Evolutionary conservation across 345 rosid genomes (phyloP), one percentile per base, ranked within the genome.

Genomic region (Eucalyptus virginea): DNA sequence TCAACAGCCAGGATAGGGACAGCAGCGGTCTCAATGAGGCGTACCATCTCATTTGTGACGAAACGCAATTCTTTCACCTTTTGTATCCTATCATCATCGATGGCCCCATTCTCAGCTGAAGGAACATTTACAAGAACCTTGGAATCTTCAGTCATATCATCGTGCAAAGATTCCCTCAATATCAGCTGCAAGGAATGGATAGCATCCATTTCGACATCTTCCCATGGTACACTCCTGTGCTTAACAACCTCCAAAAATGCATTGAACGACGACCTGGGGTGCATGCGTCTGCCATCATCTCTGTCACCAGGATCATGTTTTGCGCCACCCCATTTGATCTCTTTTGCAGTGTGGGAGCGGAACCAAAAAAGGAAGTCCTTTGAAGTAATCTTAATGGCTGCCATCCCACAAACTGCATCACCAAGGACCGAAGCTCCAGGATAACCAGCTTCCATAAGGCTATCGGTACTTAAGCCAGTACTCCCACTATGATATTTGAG

Each of bases 271-370:
- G 97, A 95, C 91, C 98, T 94, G 12, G 99, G 99, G 87, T 97
- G 96, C 98, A 97, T 95, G 91, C 91, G 92, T 91, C 93, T 95
- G 86, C 96, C 96, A 89, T 92, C 95, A 88, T 96, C 97, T 90
- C 91, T 92, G 88, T 93, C 96, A 88, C 87, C 90, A 54, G 97
- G 95, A 91, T 94, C 94, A 88, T 96, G 96, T 92, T 96, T 95
- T 62, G 98, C 98, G 86, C 99, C 98, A 91, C 97, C 98, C 98
- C 99, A 97, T 92, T 93, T 95, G 91, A 97, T 94, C 93, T 97
- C 95, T 91, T 95, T 96, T 9, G 96, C 98, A 50, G 96, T 93
- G 88, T 93, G 93, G 88, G 98, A 96, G 90, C 99, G 94, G 91
- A 97, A 97, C 99, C 99, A 97, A 81, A 97, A 97, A 81, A 97